Conservation (phyloP, 257 asterid genomes). For the Verbena officinalis region DNA sequence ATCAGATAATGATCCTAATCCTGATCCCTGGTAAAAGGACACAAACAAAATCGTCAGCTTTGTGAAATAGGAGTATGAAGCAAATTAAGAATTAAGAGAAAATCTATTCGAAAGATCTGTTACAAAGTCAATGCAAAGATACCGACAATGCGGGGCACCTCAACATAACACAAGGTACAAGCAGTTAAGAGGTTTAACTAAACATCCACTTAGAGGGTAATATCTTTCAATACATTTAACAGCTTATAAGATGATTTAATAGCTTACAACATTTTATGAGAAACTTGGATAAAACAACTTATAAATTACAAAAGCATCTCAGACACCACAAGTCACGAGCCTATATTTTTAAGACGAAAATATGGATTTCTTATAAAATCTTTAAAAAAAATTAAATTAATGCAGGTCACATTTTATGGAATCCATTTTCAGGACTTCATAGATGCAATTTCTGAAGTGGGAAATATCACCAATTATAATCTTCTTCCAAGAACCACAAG, state of each 20-base stretch:
- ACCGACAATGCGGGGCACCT: background rate
- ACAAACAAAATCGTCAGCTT: constrained; percentile 15
- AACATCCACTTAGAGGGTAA: constrained; percentile 6
- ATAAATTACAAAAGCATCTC: background rate
- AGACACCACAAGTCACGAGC: background rate
- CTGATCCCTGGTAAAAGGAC: constrained; percentile 58
- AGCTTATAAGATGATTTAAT: background rate
- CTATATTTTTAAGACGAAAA: background rate
- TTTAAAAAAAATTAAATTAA: background rate
- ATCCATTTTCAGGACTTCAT: background rate
- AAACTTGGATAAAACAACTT: background rate
- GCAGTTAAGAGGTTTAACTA: too few relatives aligned
- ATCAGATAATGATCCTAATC: constrained; percentile 70
- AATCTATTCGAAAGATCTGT: background rate
- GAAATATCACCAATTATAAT: background rate
- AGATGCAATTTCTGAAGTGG: background rate
- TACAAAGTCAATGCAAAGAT: background rate
- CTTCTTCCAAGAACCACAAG: background rate
- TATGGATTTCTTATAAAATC: background rate
- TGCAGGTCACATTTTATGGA: background rate
- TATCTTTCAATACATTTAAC: constrained; percentile 1
- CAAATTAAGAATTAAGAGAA: background rate
- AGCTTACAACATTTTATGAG: background rate
- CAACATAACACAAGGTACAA: background rate
- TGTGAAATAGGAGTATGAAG: constrained; percentile 3